Conservation (phyloP, 2,329 filamentous ascomycete species). For the Capronia americana region DNA sequence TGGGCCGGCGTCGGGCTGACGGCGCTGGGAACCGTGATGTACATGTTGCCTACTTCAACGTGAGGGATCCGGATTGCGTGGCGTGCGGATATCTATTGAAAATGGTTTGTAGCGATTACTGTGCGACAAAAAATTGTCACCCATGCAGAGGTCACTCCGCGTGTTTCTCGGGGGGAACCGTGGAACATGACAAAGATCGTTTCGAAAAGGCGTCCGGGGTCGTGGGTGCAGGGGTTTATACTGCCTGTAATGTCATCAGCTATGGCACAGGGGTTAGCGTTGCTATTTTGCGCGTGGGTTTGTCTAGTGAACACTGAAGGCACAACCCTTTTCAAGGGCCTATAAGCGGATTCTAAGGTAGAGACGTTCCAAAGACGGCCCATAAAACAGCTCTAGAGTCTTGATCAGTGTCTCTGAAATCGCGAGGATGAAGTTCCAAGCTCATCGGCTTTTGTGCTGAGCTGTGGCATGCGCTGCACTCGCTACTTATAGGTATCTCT, state of each 20-base stretch:
- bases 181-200: not conserved
- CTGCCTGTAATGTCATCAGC: not conserved
- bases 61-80: not conserved
- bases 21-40: slow-evolving; percentile 50
- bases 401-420: not conserved
- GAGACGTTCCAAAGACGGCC: not conserved
- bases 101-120: not conserved
- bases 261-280: not conserved
- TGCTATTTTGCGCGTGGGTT: not conserved
- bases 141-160: not conserved
- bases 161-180: not conserved
- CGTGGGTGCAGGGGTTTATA: not conserved
- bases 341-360: not conserved
- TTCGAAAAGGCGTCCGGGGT: not conserved
- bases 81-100: not conserved
- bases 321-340: not conserved
- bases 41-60: slow-evolving; percentile 38
- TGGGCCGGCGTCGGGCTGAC: slow-evolving; percentile 58
- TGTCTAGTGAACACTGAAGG: not conserved
- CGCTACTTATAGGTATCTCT: not conserved
- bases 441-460: not conserved
- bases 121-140: not conserved
- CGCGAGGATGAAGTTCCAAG: not conserved
- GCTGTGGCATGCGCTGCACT: not conserved
- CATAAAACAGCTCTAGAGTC: not conserved